Conservation (phyloP, 2,329 filamentous ascomycete species). For the Cladophialophora immunda region DNA sequence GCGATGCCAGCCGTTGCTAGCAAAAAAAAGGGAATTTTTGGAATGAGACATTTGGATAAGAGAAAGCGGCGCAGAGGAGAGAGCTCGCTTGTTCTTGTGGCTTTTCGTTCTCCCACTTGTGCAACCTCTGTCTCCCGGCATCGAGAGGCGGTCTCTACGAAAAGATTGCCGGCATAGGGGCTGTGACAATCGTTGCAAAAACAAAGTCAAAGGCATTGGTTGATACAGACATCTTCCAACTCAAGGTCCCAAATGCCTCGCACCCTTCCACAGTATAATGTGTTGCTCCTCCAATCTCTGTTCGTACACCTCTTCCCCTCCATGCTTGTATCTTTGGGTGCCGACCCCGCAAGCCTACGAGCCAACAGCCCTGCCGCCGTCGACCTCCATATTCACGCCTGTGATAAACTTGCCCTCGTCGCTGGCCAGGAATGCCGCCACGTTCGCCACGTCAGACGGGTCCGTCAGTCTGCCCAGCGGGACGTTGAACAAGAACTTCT, state of each 20-base stretch:
- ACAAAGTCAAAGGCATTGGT: background rate
- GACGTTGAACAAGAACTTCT: constrained; percentile 55
- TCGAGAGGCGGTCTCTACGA: too few relatives aligned
- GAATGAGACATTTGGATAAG: background rate
- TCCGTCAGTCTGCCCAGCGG: constrained; percentile 55
- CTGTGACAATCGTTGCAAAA: background rate
- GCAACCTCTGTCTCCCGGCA: too few relatives aligned
- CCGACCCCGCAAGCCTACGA: constrained; percentile 10
- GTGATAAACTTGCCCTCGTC: constrained; percentile 76
- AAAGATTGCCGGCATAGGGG: too few relatives aligned
- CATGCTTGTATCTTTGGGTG: background rate
- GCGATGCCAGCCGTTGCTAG: background rate
- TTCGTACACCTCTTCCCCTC: background rate
- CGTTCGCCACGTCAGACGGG: constrained; percentile 72
- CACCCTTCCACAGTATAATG: background rate
- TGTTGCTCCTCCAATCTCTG: background rate
- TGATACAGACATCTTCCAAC: background rate
- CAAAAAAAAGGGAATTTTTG: background rate
- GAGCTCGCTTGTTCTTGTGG: background rate
- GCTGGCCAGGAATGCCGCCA: constrained; percentile 69
- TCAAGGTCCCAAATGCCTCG: background rate
- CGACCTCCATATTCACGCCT: constrained; percentile 39
- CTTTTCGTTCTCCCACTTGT: background rate
- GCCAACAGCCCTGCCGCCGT: constrained; percentile 38
- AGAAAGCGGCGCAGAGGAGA: background rate